Base-by-base conservation (phyloP, 768 basidiomycete species). In the Leccinum obscurum region DNA sequence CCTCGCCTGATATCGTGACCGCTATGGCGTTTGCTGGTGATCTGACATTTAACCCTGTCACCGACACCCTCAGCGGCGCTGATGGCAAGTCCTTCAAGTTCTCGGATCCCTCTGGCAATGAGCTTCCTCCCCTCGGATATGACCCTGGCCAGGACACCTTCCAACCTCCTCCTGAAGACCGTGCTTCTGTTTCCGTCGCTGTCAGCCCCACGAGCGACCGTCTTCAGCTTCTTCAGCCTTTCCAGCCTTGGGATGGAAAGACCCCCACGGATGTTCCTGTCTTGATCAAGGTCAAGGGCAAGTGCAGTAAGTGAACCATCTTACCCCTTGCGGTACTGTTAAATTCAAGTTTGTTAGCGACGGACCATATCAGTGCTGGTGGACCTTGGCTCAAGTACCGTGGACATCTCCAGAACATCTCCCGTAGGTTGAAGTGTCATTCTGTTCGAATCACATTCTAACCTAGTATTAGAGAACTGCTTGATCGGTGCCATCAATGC, bases 301-400 rank as follows among this genome's bases (percentile, higher is more conserved):
- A 99, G 83, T 99, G 97, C 90, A 99, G 88, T 90, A 72, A 76
- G 89, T 86, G 41, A 26, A 30, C 50, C 2, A 14, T 39, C 48
- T 20, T 32, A 41, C 17, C 17, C 17, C 2, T 26, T 41, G 24
- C 1, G 30, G 34, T 30, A 6, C n/a, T 46, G 17, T 20, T 50
- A 10, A 52, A 55, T n/a, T 44, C 65, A 15, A 58, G 44, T 6
- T 53, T 48, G 39, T 35, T 59, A 86, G 84, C 93, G 46, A 95
- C 94, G 64, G 94, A 96, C 75, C 93, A 96, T 77, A 95, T 96
- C 76, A 92, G 89, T 62, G 95, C 95, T 72, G 96, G 95, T 81
- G 96, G 96, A 61, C 96, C 96, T 50, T 98, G 96, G 96, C 86
- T 98, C 81, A 98, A 98, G 80, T 98, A 95, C 83, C 93, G 96